Percentiles rank a stretch among this genome's conserved stretches.
phyloP scores from a whole-genome alignment of 202 grass and related monocot species.

The Musa balbisiana region DNA sequence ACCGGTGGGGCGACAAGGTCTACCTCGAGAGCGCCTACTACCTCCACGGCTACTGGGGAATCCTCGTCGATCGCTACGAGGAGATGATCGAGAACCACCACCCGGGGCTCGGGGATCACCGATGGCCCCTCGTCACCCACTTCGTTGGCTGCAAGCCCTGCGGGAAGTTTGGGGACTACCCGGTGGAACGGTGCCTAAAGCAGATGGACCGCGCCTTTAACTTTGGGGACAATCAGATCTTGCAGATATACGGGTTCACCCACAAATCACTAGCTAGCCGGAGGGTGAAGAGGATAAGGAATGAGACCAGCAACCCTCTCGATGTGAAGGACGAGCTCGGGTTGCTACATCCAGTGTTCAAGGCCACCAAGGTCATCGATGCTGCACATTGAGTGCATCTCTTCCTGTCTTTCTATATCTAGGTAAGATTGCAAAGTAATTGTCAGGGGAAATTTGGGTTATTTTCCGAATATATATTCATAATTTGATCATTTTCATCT shows the following conservation, averaged over 20 bases:
- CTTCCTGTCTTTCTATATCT: neutral
- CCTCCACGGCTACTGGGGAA: constrained; percentile 13
- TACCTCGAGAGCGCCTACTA: constrained; percentile 12
- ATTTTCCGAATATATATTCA: neutral
- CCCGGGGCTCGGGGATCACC: constrained; percentile 11
- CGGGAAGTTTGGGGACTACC: constrained; percentile 8
- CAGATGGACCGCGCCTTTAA: constrained; percentile 21
- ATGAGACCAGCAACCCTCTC: constrained; percentile 7
- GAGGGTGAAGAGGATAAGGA: constrained; percentile 11
- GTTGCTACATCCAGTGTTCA: constrained; percentile 12
- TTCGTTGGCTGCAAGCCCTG: constrained; percentile 21
- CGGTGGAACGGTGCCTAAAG: constrained; percentile 16
- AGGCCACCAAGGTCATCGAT: neutral
- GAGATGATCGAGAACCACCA: constrained; percentile 14
- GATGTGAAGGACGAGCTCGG: constrained; percentile 14
- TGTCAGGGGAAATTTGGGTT: neutral
- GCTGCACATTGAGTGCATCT: neutral
- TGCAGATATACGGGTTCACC: constrained; percentile 9
- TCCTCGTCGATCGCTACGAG: constrained; percentile 11
- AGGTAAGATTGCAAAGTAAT: neutral
- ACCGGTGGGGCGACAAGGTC: constrained; percentile 11
- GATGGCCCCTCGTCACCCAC: constrained; percentile 11
- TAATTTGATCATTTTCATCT: neutral
- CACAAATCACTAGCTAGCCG: constrained; percentile 16
- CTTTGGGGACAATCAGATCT: constrained; percentile 12